Evolutionary conservation across 495 filamentous ascomycete species (phyloP), one percentile per base, ranked within the genome.

Genomic region (Aspergillus indologenus): DNA sequence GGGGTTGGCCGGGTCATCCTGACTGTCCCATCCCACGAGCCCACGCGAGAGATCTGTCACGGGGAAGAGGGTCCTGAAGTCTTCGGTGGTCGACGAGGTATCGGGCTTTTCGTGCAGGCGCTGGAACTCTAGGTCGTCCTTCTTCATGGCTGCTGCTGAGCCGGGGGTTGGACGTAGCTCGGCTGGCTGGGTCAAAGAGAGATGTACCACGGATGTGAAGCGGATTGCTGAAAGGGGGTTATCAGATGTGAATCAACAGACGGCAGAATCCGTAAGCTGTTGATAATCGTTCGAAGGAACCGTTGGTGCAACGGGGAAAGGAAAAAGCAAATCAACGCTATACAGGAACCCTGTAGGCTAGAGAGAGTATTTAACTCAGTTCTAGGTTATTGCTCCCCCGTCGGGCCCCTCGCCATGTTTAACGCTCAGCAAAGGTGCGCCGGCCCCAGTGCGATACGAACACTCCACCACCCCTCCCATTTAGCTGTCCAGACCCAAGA

Each of bases 1-100:
- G 0, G 88, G 88, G 71, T 90, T 87, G 17, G 79, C 66, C 0
- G 85, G 86, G 62, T 91, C 88, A 61, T 87, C 79, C 60, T 85
- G 82, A 17, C 78, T 72, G 17, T 80, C 78, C 79, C 79, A 81
- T 21, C 66, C 65, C 6, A 75, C 67, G 22, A 73, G 61, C 5
- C 62, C 68, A 3, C 52, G 46, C 31, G 54, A 54, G 23, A 69
- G 65, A 22, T 71, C 71, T 29, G 68, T 71, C 42, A 62, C 62
- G 3, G 69, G 69, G 50, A 59, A 68, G 20, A 61, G 12, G 47
- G 47, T 15, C 2, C 12, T 23, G 47, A 40, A 40, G 5, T 40
- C 34, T 11, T 40, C 34, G 34, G 34, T 6, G 34, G 34, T 40
- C 34, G 34, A 40, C 7, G 34, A 40, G 34, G 34, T 15, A 15